Percentiles rank a stretch among this genome's conserved stretches.
phyloP scores from a whole-genome alignment of 1,284 basidiomycete species.

The Naganishia sp. region DNA sequence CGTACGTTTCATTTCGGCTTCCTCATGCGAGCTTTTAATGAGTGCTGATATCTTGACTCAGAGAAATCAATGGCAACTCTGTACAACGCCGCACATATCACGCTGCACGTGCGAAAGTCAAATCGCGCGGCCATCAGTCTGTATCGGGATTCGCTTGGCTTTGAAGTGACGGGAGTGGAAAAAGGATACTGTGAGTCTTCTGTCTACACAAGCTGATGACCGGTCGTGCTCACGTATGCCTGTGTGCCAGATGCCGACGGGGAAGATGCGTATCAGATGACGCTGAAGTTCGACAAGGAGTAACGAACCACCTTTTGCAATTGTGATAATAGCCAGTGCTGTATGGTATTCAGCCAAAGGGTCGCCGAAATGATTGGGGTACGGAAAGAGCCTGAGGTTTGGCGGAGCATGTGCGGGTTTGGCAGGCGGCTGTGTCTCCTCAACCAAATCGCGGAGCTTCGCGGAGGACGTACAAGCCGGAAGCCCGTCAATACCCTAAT shows the following conservation, averaged over 20 bases:
- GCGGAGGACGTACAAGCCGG: no score
- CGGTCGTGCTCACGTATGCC: not conserved
- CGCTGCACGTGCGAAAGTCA: constrained; percentile 81
- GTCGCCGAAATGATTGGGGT: not conserved
- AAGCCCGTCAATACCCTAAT: no score
- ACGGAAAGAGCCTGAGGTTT: no score
- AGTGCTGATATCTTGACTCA: constrained; percentile 44
- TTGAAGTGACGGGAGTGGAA: constrained; percentile 72
- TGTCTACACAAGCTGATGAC: no score
- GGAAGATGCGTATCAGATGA: constrained; percentile 89
- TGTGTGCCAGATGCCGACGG: constrained; percentile 76
- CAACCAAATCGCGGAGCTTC: no score
- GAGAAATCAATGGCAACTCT: constrained; percentile 84
- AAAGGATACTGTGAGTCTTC: constrained; percentile 74
- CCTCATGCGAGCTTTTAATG: not conserved
- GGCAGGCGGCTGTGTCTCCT: no score
- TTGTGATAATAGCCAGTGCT: not conserved
- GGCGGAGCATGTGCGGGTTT: no score
- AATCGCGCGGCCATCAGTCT: constrained; percentile 80
- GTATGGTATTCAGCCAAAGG: not conserved
- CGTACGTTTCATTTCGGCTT: constrained; percentile 60
- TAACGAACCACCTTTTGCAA: not conserved
- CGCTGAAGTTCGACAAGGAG: constrained; percentile 55
- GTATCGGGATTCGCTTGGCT: constrained; percentile 81
- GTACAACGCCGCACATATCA: constrained; percentile 74